Evolutionary conservation across 1,284 basidiomycete genomes (phyloP), one percentile per base, ranked within the genome.

Genomic region (Malassezia sp.): DNA sequence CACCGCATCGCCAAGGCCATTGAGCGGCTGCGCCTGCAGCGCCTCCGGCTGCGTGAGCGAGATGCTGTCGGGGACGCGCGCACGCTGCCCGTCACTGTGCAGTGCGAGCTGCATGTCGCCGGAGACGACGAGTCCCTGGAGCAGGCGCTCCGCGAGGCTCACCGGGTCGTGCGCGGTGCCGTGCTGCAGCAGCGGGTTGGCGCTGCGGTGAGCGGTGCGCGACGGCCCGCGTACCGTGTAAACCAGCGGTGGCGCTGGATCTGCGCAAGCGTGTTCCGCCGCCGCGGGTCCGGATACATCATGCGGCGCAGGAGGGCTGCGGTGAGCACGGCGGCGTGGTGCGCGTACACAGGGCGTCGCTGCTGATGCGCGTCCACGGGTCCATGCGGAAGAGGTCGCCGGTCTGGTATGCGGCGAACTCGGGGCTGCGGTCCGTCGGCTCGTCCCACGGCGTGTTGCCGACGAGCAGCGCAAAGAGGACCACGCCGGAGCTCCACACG

Each of bases 361-460:
- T 65, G 14, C 75, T 73, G 40, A 96, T 78, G 14, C 80, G 74
- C 49, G 76, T 79, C 91, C 91, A 97, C 0, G 91, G 91, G 3
- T 76, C 75, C 57, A 85, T 80, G 7, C 77, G 68, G 42, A 68
- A 55, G 42, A 91, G 79, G 42, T 82, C 74, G 2, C 88, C 88
- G 0, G 76, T 76, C 2, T 83, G 64, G 70, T 85, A 97, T 6
- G 80, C 78, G 21, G 73, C 68, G 68, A 80, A 97, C 71, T 97
- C 91, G 2, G 79, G 78, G 53, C 84, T 86, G 17, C 76, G 75
- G 1, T 72, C 66, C 0, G 88, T 88, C 3, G 91, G 89, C 66
- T 93, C 85, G 65, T 96, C 91, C 91, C 91, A 97, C 1, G 91
- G 93, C 0, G 91, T 96, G 67, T 93, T 96, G 40, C 91, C 91